Evolutionary conservation across 371 early-diverging fungal species (phyloP), one percentile per base, ranked within the genome.

Genomic region (Rhizopus arrhizus): DNA sequence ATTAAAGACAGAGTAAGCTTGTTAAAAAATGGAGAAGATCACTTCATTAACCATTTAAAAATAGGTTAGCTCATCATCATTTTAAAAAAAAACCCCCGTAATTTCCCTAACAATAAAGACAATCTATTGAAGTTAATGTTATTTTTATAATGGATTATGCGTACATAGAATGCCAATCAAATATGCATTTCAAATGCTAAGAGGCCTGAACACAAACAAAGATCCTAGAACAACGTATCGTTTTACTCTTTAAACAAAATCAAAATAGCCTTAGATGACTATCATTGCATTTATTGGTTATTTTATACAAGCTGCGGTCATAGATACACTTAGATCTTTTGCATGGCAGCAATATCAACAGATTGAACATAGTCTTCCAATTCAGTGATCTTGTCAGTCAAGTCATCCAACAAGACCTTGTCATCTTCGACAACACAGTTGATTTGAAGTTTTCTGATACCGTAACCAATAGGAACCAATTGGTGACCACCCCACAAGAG

Each of bases 391-490:
- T 83, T 51, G 52, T 95, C 96, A 51, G 74, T 71, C 61, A 97
- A 85, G 61, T 89, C 91, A 64, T 95, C 95, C 67, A 87, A 81
- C 51, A 83, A 74, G 68, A 75, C 75, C 73, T 72, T 93, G 63
- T 89, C 95, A 76, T 97, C 97, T 78, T 93, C 94, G 65, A 97
- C 86, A 72, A 94, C 94, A 77, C 89, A 89, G 81, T 86, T 89
- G 83, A 97, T 94, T 75, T 89, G 92, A 75, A 95, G 90, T 88
- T 96, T 95, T 74, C 73, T 70, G 66, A 70, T 70, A 32, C 53
- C 43, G 16, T 11, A 46, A 40, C 95, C 96, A 69, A 96, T 82
- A 59, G 95, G 73, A 54, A 89, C 78, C 54, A 85, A 83, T 83
- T 92, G 86, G 61, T 69, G 75, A 70, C 85, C 82, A 78, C 93